These are phyloP conservation scores for Saccharomycopsis synnaedendra DNA, from an alignment of 805 yeast genomes.

Conservation along the genomic window DNA sequence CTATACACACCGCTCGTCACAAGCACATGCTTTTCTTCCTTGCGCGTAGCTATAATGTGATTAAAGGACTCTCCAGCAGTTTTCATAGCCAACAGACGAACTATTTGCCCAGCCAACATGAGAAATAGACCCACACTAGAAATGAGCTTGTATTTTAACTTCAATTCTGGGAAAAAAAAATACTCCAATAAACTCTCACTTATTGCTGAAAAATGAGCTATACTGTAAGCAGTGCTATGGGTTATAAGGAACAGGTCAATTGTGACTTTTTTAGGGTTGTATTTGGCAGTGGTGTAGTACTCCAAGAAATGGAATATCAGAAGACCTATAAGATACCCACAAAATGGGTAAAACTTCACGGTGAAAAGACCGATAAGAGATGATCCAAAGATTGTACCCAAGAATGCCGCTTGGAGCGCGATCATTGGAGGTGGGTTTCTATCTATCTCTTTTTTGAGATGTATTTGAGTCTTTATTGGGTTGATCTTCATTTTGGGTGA, in stretches of 20 bases:
- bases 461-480: background rate
- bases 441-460: slow-evolving; percentile 22
- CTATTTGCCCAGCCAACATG: slow-evolving; percentile 48
- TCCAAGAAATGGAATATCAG: slow-evolving; percentile 72
- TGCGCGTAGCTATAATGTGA: slow-evolving; percentile 51
- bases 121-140: slow-evolving; percentile 36
- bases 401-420: slow-evolving; percentile 30
- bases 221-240: slow-evolving; percentile 47
- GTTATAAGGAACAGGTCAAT: slow-evolving; percentile 59
- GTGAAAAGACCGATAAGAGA: slow-evolving; percentile 19
- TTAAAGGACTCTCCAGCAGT: slow-evolving; percentile 82
- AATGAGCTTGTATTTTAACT: slow-evolving; percentile 21
- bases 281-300: slow-evolving; percentile 67
- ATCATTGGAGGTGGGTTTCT: slow-evolving; percentile 33
- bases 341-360: slow-evolving; percentile 24
- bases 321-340: slow-evolving; percentile 41
- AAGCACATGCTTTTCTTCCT: slow-evolving; percentile 43
- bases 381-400: slow-evolving; percentile 34
- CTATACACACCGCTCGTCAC: slow-evolving; percentile 68
- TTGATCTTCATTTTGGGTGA: too few relatives aligned
- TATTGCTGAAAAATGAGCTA: slow-evolving; percentile 47
- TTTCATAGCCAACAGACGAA: slow-evolving; percentile 72
- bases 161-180: slow-evolving; percentile 26
- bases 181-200: slow-evolving; percentile 37
- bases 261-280: slow-evolving; percentile 53